phyloP scores from a whole-genome alignment of 2,329 filamentous ascomycete genomes.

The Basipetospora chlamydospora region DNA sequence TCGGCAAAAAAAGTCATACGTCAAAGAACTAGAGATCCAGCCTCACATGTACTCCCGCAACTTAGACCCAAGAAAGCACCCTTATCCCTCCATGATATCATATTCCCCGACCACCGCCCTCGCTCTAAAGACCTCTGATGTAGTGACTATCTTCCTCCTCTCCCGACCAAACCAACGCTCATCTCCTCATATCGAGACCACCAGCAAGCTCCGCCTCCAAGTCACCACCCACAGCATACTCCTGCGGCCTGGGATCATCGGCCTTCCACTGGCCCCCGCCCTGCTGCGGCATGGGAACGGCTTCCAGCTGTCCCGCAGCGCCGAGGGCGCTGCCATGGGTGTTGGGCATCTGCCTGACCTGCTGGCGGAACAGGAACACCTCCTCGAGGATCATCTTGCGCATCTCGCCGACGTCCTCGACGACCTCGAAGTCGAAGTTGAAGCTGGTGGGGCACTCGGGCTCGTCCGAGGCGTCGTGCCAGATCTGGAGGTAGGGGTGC shows the following conservation, averaged over 20 bases:
- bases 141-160: too few relatives aligned
- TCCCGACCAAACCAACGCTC: too few relatives aligned
- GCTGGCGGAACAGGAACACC: constrained; percentile 68
- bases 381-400: constrained; percentile 95
- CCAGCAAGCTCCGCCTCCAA: constrained; percentile 46
- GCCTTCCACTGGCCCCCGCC: constrained; percentile 39
- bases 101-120: too few relatives aligned
- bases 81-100: too few relatives aligned
- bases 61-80: too few relatives aligned
- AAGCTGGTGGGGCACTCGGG: constrained; percentile 86
- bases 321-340: constrained; percentile 16
- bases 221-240: constrained; percentile 32
- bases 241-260: constrained; percentile 46
- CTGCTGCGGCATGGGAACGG: constrained; percentile 35
- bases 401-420: constrained; percentile 91
- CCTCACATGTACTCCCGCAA: too few relatives aligned
- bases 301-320: constrained; percentile 20
- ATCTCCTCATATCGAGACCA: constrained; percentile 32
- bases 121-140: too few relatives aligned
- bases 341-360: constrained; percentile 36
- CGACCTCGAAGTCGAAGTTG: constrained; percentile 96
- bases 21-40: too few relatives aligned
- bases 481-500: constrained; percentile 92
- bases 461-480: constrained; percentile 96
- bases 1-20: too few relatives aligned